These are phyloP conservation scores for Rhodosporidiobolus sp. DNA, from an alignment of 768 basidiomycete species.

Conservation along the genomic window DNA sequence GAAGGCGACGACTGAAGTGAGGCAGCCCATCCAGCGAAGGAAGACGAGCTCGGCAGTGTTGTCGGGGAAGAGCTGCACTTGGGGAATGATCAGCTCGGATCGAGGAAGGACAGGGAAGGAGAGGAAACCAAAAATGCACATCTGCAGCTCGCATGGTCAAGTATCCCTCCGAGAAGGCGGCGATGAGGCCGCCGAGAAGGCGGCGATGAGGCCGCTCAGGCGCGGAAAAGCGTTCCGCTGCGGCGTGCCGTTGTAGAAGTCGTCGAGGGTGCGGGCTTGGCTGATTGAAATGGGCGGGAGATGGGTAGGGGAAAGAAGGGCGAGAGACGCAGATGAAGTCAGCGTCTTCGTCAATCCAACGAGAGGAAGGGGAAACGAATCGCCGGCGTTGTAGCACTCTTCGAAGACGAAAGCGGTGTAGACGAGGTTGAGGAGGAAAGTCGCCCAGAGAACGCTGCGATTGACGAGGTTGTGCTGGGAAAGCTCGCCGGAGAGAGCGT, in stretches of 20 bases:
- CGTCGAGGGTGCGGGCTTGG: not conserved
- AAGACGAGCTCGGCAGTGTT: not conserved
- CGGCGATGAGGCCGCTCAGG: not conserved
- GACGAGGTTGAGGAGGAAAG: not conserved
- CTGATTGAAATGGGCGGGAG: not conserved
- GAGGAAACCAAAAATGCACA: not conserved
- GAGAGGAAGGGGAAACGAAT: not conserved
- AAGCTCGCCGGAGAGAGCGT: not conserved
- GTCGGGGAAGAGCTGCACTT: not conserved
- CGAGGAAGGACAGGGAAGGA: not conserved
- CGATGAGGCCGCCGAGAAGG: not conserved
- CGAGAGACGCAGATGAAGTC: not conserved
- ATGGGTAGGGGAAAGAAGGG: too few species aligned
- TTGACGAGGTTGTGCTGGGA: not conserved
- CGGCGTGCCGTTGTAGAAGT: not conserved
- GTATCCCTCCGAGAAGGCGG: not conserved
- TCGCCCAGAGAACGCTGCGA: not conserved
- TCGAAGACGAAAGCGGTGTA: not conserved
- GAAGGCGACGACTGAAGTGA: not conserved
- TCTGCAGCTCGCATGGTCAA: not conserved
- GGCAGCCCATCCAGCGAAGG: not conserved
- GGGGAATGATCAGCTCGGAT: not conserved
- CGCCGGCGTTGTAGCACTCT: not conserved
- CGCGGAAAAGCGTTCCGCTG: not conserved
- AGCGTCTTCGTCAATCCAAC: too few species aligned